A percentile compares a stretch with the other conserved stretches of the same genome.
phyloP scores from a whole-genome alignment of 1,284 basidiomycete genomes.

The Melampsora larici-populina region DNA sequence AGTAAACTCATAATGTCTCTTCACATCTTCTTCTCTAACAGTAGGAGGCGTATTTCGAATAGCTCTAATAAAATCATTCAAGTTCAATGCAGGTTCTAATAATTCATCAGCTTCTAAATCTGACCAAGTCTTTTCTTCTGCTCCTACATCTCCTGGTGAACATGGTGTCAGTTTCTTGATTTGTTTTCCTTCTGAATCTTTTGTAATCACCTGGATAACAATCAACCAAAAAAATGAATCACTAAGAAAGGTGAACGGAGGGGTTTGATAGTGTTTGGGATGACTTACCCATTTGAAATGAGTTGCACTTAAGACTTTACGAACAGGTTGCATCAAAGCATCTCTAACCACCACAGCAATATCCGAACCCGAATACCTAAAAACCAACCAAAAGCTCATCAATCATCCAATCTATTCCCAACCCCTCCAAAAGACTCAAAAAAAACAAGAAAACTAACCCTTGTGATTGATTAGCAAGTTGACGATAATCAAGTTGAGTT shows the following conservation, averaged over 20 bases:
- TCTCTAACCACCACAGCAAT: constrained; percentile 93
- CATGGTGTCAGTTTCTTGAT: constrained; percentile 73
- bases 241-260: no score
- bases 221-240: neutral
- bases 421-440: neutral
- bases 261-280: no score
- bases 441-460: constrained; percentile 59
- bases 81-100: constrained; percentile 72
- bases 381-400: neutral
- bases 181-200: constrained; percentile 60
- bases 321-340: constrained; percentile 96
- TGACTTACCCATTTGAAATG: constrained; percentile 73
- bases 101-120: constrained; percentile 86
- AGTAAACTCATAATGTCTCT: constrained; percentile 87
- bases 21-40: constrained; percentile 82
- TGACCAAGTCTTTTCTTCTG: constrained; percentile 88
- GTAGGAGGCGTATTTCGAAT: constrained; percentile 80
- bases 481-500: constrained; percentile 71
- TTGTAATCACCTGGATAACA: constrained; percentile 55
- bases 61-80: constrained; percentile 81
- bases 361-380: constrained; percentile 86
- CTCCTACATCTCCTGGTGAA: constrained; percentile 83
- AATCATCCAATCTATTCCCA: constrained; percentile 11
- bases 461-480: constrained; percentile 79
- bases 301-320: constrained; percentile 90